Evolutionary conservation across 1,139 yeast species (phyloP), one percentile per base, ranked within the genome.

Genomic region (Candida albicans): DNA sequence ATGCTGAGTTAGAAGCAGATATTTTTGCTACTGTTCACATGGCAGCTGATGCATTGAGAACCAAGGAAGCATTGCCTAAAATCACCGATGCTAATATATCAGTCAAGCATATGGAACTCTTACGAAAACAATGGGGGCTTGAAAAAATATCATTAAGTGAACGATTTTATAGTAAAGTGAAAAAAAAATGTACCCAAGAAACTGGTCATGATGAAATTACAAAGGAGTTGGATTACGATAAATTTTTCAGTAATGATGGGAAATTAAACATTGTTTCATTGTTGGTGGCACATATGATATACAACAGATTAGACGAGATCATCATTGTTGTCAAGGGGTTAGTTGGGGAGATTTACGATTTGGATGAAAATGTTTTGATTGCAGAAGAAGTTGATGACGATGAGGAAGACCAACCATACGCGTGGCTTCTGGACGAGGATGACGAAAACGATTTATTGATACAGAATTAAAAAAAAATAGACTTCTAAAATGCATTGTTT

Each of bases 321-420:
- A 60, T 64, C 48, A 45, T 67, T 8, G 52, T 62, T 12, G 59
- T 64, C 13, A 69, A 68, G 47, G 58, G 65, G 4, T 55, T 69
- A 37, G 74, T 69, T 9, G 74, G 75, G 1, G 75, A 69, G 41
- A 64, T 64, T 46, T 69, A 57, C 41, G 69, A 65, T 44, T 50
- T 48, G 14, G 51, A 48, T 33, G 50, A 49, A 18, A 37, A 32
- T 13, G 33, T 44, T 9, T 31, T 51, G 13, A 22, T 39, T 22
- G 54, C 49, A 7, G 46, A 44, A 9, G 49, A 41, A 13, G 33
- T 29, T 22, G 33, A 36, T 28, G 18, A 35, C 12, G 32, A 24
- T 9, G n/a, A 12, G 9, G 32, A 29, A 29, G n/a, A 18, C 22
- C 22, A 18, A 18, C 22, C 22, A 18, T 18, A 18, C 5, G 22